These are phyloP conservation scores for Danielozyma ontarioensis DNA, from an alignment of 805 yeast genomes.

Conservation along the genomic window DNA sequence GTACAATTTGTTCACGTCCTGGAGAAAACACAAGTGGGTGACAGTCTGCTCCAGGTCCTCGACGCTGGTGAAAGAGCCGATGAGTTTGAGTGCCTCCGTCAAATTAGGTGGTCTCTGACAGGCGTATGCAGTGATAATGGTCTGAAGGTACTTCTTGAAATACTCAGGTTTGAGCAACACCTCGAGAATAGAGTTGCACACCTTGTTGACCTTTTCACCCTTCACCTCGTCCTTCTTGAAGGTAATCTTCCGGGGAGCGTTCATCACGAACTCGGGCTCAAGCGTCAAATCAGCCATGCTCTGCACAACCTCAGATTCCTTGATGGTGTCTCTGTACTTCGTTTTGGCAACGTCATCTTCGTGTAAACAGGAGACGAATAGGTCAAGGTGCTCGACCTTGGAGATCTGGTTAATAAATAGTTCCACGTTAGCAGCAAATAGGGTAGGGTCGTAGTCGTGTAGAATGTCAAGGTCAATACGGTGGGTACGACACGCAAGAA, in stretches of 20 bases:
- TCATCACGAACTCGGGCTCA: neutral
- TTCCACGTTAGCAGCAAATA: constrained; percentile 60
- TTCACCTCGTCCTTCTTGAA: constrained; percentile 33
- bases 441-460: constrained; percentile 77
- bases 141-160: constrained; percentile 58
- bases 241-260: constrained; percentile 27
- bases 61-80: constrained; percentile 46
- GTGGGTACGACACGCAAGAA: constrained; percentile 79
- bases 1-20: constrained; percentile 82
- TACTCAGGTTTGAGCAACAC: constrained; percentile 51
- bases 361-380: constrained; percentile 79
- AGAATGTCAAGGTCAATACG: constrained; percentile 86
- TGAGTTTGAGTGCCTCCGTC: constrained; percentile 63
- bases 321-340: constrained; percentile 71
- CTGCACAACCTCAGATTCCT: constrained; percentile 10
- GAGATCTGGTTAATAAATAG: constrained; percentile 66
- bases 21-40: constrained; percentile 82
- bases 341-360: constrained; percentile 83
- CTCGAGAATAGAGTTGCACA: constrained; percentile 66
- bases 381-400: constrained; percentile 71
- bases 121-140: constrained; percentile 86
- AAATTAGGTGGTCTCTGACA: constrained; percentile 87
- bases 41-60: constrained; percentile 53
- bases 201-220: constrained; percentile 50
- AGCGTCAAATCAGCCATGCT: too few species aligned